Evolutionary conservation across 208 protist genomes (phyloP), one percentile per base, ranked within the genome.

Genomic region (Novymonas esmeraldas): DNA sequence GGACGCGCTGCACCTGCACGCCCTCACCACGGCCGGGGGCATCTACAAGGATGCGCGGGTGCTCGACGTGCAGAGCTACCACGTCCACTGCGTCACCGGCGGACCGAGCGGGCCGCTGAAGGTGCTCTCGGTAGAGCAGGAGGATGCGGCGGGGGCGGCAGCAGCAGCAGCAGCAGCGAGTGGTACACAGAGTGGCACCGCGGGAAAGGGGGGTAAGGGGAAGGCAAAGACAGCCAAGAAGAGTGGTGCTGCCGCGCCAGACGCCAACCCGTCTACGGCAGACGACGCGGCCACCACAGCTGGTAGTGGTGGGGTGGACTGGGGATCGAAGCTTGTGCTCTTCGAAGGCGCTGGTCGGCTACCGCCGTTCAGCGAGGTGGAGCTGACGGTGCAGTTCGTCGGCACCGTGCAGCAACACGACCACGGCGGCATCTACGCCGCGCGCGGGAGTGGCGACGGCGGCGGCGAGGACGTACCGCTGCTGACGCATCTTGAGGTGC

Each of bases 401-500:
- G 87, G 79, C 31, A 62, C 44, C n/a, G 52, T 94, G 3, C 87
- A 94, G 63, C 36, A 42, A 0, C 67, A 64, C 24, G 78, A 85
- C 39, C 63, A 78, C 24, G 87, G 87, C 13, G 87, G 79, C 22
- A 77, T 94, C 63, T 94, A 90, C 61, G 60, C 68, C n/a, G 70
- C 73, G 10, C 31, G 60, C 5, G n/a, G 33, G 24, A 41, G 5
- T 34, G 57, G 26, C 16, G 10, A 41, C 6, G 3, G 39, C 20
- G 36, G 34, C 26, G 13, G n/a, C 45, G 18, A 55, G 3, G 51
- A 58, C 18, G 60, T 41, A 6, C 73, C 79, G 1, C 49, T 95
- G 0, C 78, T 91, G 24, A 95, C 90, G 1, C 90, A 95, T 58
- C 89, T 95, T 50, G 90, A 95, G 52, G 90, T 95, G 13, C 50